These are phyloP conservation scores for Trichoderma afroharzianum DNA, from an alignment of 2,329 filamentous ascomycete genomes.

Conservation along the genomic window DNA sequence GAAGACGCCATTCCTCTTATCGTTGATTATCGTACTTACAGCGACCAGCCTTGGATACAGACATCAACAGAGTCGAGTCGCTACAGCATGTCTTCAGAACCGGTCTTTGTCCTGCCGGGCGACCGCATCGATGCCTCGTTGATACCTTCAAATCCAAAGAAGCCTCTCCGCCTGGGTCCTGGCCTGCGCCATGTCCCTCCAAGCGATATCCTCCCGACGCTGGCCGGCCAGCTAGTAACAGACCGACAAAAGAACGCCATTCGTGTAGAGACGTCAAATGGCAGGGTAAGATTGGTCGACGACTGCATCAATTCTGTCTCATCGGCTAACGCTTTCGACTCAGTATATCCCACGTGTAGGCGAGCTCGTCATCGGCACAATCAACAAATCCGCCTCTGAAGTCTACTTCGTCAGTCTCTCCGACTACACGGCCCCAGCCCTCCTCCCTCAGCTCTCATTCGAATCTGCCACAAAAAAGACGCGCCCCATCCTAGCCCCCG, in stretches of 20 bases:
- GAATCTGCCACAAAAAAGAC: constrained; percentile 92
- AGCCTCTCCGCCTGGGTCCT: constrained; percentile 75
- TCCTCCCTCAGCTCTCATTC: constrained; percentile 86
- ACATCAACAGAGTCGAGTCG: background rate
- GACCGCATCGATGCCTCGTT: constrained; percentile 64
- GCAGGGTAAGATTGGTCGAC: constrained; percentile 51
- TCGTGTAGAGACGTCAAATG: constrained; percentile 69
- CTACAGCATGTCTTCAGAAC: constrained; percentile 50
- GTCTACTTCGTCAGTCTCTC: constrained; percentile 77
- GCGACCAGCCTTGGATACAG: background rate
- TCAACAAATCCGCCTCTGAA: constrained; percentile 72
- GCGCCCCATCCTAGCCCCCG: constrained; percentile 68
- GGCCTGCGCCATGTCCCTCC: constrained; percentile 79
- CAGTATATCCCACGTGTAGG: constrained; percentile 76
- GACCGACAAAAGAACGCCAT: constrained; percentile 72
- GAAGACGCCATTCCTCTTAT: background rate
- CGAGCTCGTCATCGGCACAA: constrained; percentile 84
- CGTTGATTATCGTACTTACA: background rate
- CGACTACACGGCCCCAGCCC: constrained; percentile 58
- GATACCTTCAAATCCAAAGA: constrained; percentile 65
- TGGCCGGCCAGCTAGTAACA: constrained; percentile 63
- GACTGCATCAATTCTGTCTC: background rate
- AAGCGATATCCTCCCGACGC: constrained; percentile 65
- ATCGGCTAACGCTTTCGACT: constrained; percentile 25
- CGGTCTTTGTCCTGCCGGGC: constrained; percentile 75